Evolutionary conservation across 164 flowering plant genomes (phyloP).

Genomic region (Chimonanthus salicifolius): DNA sequence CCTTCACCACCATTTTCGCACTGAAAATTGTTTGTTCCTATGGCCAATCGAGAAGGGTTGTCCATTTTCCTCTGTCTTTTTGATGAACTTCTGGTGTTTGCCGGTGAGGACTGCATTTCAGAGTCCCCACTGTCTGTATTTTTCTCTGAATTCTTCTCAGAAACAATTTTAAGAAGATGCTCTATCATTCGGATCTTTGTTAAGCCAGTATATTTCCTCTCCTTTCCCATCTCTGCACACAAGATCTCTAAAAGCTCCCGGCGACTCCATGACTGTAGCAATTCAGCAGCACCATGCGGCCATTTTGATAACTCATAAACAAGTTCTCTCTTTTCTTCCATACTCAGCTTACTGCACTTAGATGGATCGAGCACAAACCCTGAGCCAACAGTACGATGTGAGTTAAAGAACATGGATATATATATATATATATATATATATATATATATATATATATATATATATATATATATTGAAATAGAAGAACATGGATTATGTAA

Average conservation of each 20-base stretch:
- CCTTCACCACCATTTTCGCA: slow-evolving; percentile 18
- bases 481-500: too few species aligned
- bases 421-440: too few species aligned
- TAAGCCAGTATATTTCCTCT: slow-evolving; percentile 87
- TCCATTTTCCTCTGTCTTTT: slow-evolving; percentile 79
- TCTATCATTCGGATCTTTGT: slow-evolving; percentile 80
- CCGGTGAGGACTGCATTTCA: slow-evolving; percentile 29
- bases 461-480: too few species aligned
- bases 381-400: slow-evolving; percentile 16
- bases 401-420: background rate
- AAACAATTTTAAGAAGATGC: slow-evolving; percentile 58
- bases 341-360: slow-evolving; percentile 56
- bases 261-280: slow-evolving; percentile 79
- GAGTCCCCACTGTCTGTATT: slow-evolving; percentile 19
- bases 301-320: slow-evolving; percentile 65
- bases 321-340: slow-evolving; percentile 82
- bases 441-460: too few species aligned
- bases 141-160: slow-evolving; percentile 47
- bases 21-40: slow-evolving; percentile 19
- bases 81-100: slow-evolving; percentile 25
- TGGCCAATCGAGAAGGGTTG: slow-evolving; percentile 40
- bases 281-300: slow-evolving; percentile 60
- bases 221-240: slow-evolving; percentile 93
- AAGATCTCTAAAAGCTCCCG: slow-evolving; percentile 79
- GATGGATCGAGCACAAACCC: slow-evolving; percentile 57